Percentiles rank a stretch among this genome's conserved stretches.
phyloP scores from a whole-genome alignment of 1,284 basidiomycete genomes.

The Neolentinus lepideus region DNA sequence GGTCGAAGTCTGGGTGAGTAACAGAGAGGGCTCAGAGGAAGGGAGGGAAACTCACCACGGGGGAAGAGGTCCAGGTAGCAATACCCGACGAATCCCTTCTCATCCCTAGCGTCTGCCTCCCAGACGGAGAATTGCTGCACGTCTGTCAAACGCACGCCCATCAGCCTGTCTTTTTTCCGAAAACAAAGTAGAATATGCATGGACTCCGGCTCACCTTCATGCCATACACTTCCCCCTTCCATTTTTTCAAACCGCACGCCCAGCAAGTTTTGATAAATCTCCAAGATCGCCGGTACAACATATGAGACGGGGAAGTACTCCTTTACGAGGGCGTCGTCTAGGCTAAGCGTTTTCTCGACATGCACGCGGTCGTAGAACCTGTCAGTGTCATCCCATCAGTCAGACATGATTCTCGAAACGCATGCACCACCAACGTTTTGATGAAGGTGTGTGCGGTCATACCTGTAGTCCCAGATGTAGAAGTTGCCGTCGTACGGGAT shows the following conservation, averaged over 20 bases:
- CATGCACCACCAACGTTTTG: too few species aligned
- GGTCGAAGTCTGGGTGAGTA: background rate
- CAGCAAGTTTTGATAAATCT: slow-evolving; percentile 76
- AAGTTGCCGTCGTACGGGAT: slow-evolving; percentile 62
- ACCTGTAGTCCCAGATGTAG: slow-evolving; percentile 63
- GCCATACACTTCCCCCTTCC: slow-evolving; percentile 56
- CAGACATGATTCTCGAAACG: too few species aligned
- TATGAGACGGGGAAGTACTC: slow-evolving; percentile 81
- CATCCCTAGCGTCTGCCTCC: slow-evolving; percentile 67
- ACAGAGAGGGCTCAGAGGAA: background rate
- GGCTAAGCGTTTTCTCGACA: slow-evolving; percentile 55
- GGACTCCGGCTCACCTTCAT: slow-evolving; percentile 58
- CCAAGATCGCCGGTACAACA: slow-evolving; percentile 73
- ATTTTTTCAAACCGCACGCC: slow-evolving; percentile 66
- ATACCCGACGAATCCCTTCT: slow-evolving; percentile 67
- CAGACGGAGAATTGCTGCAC: slow-evolving; percentile 78
- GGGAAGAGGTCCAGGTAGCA: slow-evolving; percentile 87
- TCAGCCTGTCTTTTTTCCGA: slow-evolving; percentile 1
- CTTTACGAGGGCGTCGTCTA: slow-evolving; percentile 74
- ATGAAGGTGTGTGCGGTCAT: too few species aligned
- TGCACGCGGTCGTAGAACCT: slow-evolving; percentile 70
- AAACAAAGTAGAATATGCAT: too few species aligned
- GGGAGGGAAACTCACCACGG: slow-evolving; percentile 40
- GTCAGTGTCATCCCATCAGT: too few species aligned
- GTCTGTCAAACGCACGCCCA: slow-evolving; percentile 38